Conservation (phyloP, 768 basidiomycete species). For the Mycena crocata region DNA sequence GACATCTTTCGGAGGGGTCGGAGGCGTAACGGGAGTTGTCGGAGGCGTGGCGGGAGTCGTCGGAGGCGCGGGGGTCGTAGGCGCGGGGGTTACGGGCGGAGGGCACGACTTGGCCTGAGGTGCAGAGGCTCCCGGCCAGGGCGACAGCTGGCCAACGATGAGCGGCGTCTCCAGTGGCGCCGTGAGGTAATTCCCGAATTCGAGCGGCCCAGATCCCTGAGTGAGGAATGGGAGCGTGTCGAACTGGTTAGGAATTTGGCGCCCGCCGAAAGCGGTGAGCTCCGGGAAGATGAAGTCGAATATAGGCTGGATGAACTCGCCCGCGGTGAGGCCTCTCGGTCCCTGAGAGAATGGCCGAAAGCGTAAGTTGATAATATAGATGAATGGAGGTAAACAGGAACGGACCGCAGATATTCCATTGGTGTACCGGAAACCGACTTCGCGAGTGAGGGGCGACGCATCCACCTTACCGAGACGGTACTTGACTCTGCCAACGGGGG, state of each 20-base stretch:
- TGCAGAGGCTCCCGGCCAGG: constrained; percentile 28
- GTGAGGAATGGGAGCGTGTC: constrained; percentile 31
- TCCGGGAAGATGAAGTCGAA: constrained; percentile 35
- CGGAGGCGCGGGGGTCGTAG: neutral
- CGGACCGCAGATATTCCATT: neutral
- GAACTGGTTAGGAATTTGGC: constrained; percentile 31
- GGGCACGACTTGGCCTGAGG: constrained; percentile 6
- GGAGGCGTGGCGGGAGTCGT: neutral
- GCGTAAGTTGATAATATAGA: neutral
- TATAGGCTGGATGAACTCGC: constrained; percentile 30
- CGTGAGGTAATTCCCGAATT: constrained; percentile 29
- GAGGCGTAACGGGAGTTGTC: neutral
- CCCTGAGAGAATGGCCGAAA: constrained; percentile 13
- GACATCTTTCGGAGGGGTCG: neutral
- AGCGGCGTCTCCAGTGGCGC: constrained; percentile 23
- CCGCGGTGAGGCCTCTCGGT: constrained; percentile 33
- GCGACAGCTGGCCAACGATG: constrained; percentile 33
- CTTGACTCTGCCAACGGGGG: neutral
- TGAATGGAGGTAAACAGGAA: neutral
- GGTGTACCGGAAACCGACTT: constrained; percentile 30
- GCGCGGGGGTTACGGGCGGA: no score
- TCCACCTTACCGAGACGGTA: constrained; percentile 21
- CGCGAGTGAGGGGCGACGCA: constrained; percentile 31
- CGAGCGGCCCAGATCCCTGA: constrained; percentile 33
- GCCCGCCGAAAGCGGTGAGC: constrained; percentile 29